phyloP scores from a whole-genome alignment of 1,139 yeast genomes.

The Candida albicans region DNA sequence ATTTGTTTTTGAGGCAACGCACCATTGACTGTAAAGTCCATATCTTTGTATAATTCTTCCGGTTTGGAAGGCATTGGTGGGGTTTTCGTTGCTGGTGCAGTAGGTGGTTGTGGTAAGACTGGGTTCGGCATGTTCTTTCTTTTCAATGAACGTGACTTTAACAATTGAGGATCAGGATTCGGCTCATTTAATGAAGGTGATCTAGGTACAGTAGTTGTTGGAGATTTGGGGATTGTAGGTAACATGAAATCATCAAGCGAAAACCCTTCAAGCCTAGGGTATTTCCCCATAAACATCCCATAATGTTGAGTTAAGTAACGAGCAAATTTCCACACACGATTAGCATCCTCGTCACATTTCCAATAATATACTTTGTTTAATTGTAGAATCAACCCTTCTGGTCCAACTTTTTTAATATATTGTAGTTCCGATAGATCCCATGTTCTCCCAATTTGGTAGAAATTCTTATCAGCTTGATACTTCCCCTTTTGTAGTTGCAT shows the following conservation, averaged over 20 bases:
- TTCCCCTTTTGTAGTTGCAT: slow-evolving; percentile 85
- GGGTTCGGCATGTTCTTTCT: slow-evolving; percentile 29
- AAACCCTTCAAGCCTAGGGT: slow-evolving; percentile 57
- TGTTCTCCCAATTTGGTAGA: slow-evolving; percentile 88
- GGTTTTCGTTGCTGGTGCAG: slow-evolving; percentile 2
- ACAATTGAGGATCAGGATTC: slow-evolving; percentile 20
- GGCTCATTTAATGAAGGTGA: slow-evolving; percentile 16
- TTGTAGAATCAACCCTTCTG: slow-evolving; percentile 58
- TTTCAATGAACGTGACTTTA: slow-evolving; percentile 29
- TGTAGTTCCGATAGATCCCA: slow-evolving; percentile 83
- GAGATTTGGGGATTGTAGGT: slow-evolving; percentile 25
- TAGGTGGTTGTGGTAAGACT: slow-evolving; percentile 2
- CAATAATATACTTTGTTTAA: slow-evolving; percentile 85
- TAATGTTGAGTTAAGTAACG: slow-evolving; percentile 63
- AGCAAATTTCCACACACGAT: slow-evolving; percentile 57
- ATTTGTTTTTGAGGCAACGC: slow-evolving; percentile 45
- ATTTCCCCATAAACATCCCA: slow-evolving; percentile 63
- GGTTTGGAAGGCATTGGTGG: slow-evolving; percentile 4
- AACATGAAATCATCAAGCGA: slow-evolving; percentile 37
- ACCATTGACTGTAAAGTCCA: slow-evolving; percentile 48
- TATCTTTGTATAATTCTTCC: slow-evolving; percentile 29
- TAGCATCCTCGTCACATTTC: slow-evolving; percentile 71
- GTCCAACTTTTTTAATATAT: slow-evolving; percentile 51
- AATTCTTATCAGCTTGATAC: slow-evolving; percentile 63
- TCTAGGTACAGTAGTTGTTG: slow-evolving; percentile 8